Conservation (phyloP, 768 basidiomycete genomes). For the Podaxis pistillaris region DNA sequence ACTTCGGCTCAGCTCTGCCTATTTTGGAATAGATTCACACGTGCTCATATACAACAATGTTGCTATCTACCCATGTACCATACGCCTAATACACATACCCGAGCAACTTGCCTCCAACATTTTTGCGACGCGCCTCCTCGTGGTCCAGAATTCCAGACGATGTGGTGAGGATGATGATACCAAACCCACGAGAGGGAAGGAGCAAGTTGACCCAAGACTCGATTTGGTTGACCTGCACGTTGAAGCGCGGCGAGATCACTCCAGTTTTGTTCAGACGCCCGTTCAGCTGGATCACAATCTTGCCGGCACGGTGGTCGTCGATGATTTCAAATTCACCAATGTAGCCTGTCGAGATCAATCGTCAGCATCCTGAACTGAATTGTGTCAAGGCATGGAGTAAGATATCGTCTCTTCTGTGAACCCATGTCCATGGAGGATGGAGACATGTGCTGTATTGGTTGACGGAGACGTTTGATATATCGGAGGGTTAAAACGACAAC, state of each 20-base stretch:
- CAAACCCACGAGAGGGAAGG: slow-evolving; percentile 94
- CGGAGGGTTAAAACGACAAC: slow-evolving; percentile 85
- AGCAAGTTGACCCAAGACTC: slow-evolving; percentile 97
- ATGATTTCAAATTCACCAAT: slow-evolving; percentile 99
- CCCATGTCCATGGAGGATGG: slow-evolving; percentile 35
- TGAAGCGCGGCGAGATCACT: slow-evolving; percentile 99
- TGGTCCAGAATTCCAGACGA: slow-evolving; percentile 98
- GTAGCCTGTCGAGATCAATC: slow-evolving; percentile 60
- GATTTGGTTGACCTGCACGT: slow-evolving; percentile 90
- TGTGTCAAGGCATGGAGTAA: not conserved
- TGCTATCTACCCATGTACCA: not conserved
- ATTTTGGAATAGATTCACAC: slow-evolving; percentile 8
- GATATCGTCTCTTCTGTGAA: slow-evolving; percentile 60
- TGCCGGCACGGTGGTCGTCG: slow-evolving; percentile 97
- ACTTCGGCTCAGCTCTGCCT: not conserved
- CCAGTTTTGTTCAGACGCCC: slow-evolving; percentile 99
- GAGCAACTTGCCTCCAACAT: slow-evolving; percentile 93
- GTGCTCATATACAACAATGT: not conserved
- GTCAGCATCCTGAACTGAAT: not conserved
- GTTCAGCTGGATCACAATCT: slow-evolving; percentile 98
- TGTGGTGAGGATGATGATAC: slow-evolving; percentile 95
- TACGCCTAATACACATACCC: slow-evolving; percentile 81
- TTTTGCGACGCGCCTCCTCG: slow-evolving; percentile 98
- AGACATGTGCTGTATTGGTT: slow-evolving; percentile 61
- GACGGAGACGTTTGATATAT: slow-evolving; percentile 56